phyloP scores from a whole-genome alignment of 768 basidiomycete species.

The Dioszegia aurantiaca region DNA sequence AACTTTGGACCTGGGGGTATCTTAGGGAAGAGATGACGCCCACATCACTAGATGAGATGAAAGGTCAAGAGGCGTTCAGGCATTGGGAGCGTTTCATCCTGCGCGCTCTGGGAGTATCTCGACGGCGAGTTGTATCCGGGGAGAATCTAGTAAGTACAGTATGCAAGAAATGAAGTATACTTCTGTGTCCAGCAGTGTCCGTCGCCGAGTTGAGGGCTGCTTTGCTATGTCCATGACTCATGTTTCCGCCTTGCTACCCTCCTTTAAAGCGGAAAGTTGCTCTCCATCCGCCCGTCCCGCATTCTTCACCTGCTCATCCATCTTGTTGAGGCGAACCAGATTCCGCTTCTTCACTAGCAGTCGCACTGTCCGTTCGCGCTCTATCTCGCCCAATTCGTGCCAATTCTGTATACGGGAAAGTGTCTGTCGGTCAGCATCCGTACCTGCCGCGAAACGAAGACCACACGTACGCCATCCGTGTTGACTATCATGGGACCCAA shows the following conservation, averaged over 20 bases:
- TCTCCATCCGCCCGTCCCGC: conserved; percentile 10
- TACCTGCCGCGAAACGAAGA: not conserved
- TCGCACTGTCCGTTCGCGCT: conserved; percentile 61
- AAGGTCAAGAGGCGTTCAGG: no score
- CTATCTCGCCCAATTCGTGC: conserved; percentile 60
- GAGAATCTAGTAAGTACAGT: not conserved
- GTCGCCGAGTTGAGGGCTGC: not conserved
- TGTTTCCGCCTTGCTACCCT: not conserved
- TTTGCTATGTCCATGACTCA: not conserved
- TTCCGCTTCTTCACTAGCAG: conserved; percentile 56
- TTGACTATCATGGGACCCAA: conserved; percentile 70
- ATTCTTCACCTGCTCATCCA: conserved; percentile 30
- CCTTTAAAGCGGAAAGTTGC: conserved; percentile 18
- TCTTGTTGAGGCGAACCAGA: conserved; percentile 42
- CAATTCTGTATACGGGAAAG: conserved; percentile 67
- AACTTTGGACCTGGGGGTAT: conserved; percentile 43
- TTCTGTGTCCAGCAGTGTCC: no score
- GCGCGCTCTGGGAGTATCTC: not conserved
- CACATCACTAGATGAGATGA: not conserved
- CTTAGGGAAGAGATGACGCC: conserved; percentile 33
- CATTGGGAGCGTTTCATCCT: not conserved
- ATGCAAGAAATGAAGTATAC: not conserved
- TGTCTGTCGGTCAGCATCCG: conserved; percentile 54
- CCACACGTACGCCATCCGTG: conserved; percentile 60
- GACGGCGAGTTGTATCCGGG: no score